Conservation (phyloP, 352 stramenopile genomes). For the Hyaloperonospora brassicae region DNA sequence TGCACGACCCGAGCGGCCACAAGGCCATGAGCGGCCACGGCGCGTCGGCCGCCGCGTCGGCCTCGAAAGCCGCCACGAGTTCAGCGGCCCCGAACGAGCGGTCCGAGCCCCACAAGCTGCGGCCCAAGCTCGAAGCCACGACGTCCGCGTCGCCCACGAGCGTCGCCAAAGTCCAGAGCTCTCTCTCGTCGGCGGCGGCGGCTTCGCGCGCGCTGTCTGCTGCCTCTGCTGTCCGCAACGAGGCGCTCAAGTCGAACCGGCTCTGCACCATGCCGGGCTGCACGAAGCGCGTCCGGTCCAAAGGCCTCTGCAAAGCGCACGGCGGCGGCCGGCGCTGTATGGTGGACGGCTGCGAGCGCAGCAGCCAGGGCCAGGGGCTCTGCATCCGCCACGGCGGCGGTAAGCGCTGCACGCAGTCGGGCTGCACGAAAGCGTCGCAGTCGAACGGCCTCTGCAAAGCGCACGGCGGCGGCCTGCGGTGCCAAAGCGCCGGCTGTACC, state of each 20-base stretch:
- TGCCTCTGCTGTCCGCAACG: conserved; percentile 24
- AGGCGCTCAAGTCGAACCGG: conserved; percentile 71
- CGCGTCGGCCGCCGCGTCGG: conserved; percentile 1
- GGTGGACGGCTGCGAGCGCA: conserved; percentile 75
- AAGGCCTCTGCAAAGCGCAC: conserved; percentile 81
- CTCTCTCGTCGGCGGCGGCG: background rate
- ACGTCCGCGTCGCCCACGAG: conserved; percentile 18
- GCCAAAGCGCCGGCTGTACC: conserved; percentile 55
- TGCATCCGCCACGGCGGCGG: conserved; percentile 84
- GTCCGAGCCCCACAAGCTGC: background rate
- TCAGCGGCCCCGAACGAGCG: conserved; percentile 8
- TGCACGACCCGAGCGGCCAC: conserved; percentile 31
- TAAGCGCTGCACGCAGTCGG: conserved; percentile 68
- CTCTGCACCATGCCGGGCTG: conserved; percentile 77
- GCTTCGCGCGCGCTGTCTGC: conserved; percentile 8
- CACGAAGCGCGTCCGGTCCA: conserved; percentile 82
- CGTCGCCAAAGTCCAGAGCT: conserved; percentile 15
- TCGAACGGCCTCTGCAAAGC: conserved; percentile 82
- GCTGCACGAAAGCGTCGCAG: conserved; percentile 75
- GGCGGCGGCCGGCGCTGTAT: conserved; percentile 70
- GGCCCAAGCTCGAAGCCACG: conserved; percentile 17
- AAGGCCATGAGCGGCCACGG: conserved; percentile 13
- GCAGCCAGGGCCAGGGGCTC: conserved; percentile 68
- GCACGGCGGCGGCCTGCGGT: conserved; percentile 79
- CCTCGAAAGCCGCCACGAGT: conserved; percentile 1